These are phyloP conservation scores for Alternaria dauci DNA, from an alignment of 2,329 filamentous ascomycete genomes.

Conservation along the genomic window DNA sequence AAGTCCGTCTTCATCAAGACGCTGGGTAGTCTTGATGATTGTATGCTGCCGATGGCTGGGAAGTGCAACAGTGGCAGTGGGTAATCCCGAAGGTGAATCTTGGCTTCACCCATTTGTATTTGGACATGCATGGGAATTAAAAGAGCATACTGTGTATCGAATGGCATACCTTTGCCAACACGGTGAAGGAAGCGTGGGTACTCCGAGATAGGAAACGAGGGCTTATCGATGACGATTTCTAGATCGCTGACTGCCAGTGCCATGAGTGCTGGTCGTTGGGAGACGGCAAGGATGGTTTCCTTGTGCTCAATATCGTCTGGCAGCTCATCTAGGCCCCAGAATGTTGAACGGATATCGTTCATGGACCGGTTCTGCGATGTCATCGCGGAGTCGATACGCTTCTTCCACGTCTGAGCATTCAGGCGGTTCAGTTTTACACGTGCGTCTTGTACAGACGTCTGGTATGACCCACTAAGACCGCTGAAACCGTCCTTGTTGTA, in stretches of 20 bases:
- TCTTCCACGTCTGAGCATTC: constrained; percentile 92
- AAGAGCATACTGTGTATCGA: constrained; percentile 87
- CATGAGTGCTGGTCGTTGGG: constrained; percentile 84
- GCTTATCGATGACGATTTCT: constrained; percentile 86
- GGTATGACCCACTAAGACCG: constrained; percentile 74
- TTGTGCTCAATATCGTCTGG: constrained; percentile 83
- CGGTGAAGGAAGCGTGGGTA: constrained; percentile 84
- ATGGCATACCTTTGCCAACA: constrained; percentile 96
- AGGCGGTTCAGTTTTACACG: constrained; percentile 76
- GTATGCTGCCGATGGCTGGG: constrained; percentile 78
- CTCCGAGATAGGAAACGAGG: constrained; percentile 84
- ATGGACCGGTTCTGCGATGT: constrained; percentile 75
- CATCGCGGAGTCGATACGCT: constrained; percentile 81
- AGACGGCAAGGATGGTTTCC: constrained; percentile 86
- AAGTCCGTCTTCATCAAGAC: constrained; percentile 89
- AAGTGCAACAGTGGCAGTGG: constrained; percentile 92
- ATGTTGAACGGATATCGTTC: constrained; percentile 77
- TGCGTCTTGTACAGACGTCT: constrained; percentile 79
- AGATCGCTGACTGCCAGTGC: constrained; percentile 82
- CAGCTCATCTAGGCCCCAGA: constrained; percentile 82
- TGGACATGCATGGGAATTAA: constrained; percentile 89
- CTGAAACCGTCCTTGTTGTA: constrained; percentile 84
- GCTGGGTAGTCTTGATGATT: constrained; percentile 81
- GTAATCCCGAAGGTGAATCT: constrained; percentile 89
- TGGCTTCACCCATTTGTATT: constrained; percentile 88